Evolutionary conservation across 1,284 basidiomycete genomes (phyloP), one percentile per base, ranked within the genome.

Genomic region (Malassezia globosa): DNA sequence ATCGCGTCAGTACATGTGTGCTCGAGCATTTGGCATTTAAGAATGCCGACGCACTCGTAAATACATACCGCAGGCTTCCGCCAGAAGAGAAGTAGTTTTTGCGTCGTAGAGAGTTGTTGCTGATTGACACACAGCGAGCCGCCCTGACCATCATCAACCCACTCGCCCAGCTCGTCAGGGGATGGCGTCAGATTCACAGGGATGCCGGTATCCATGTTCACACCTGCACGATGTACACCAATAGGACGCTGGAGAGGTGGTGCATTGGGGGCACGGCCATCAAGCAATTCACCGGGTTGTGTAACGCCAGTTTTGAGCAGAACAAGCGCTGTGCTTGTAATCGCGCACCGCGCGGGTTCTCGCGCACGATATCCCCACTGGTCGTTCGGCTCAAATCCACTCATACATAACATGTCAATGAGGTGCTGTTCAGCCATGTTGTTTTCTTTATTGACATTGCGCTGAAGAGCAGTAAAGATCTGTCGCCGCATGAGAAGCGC

Each of bases 351-450:
- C 36, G 82, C 83, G 1, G 92, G 94, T 73, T 99, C 92, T 64
- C 94, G 77, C 0, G 92, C 87, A 41, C 92, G 82, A 76, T 86
- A 96, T 13, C 94, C 92, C 92, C 92, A 99, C 67, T 83, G 81
- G 73, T 99, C 94, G 23, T 92, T 84, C 25, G 90, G 82, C 72
- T 90, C 81, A 72, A 99, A 99, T 18, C 92, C 92, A 73, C 89
- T 92, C 88, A 96, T 95, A 76, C 94, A 97, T 47, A 99, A 79
- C 92, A 99, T 99, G 75, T 97, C 94, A 74, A 99, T 99, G 59
- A 99, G 77, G 75, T 97, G 92, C 75, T 96, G 92, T 74, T 99
- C 92, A 14, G 92, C 92, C 58, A 95, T 78, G 72, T 99, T 97
- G 73, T 96, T 96, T 76, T 96, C 92, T 77, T 94, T 94, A 76